phyloP scores from a whole-genome alignment of 441 rosid genomes.

The Aleurites moluccanus region DNA sequence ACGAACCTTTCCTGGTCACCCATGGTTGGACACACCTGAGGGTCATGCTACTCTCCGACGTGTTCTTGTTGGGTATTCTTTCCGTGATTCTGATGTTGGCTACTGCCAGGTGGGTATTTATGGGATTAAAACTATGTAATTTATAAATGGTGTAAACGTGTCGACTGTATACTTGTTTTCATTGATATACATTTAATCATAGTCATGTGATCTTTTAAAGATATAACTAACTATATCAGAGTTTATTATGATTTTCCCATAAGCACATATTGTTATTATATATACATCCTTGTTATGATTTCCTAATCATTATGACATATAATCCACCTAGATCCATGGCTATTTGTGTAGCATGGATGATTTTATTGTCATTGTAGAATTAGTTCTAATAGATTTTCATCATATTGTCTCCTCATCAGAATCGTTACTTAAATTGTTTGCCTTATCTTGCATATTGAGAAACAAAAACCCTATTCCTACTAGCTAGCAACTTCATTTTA shows the following conservation, averaged over 20 bases:
- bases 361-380: neutral
- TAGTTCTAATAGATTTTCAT: neutral
- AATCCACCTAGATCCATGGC: neutral
- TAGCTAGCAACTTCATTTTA: neutral
- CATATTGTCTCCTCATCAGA: neutral
- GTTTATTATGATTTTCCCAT: neutral
- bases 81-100: conserved; percentile 98
- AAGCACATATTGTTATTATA: neutral
- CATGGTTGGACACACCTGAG: conserved; percentile 97
- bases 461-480: neutral
- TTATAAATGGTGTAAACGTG: neutral
- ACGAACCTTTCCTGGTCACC: conserved; percentile 95
- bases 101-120: conserved; percentile 78
- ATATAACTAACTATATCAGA: neutral
- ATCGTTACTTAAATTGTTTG: neutral
- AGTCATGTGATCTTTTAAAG: neutral
- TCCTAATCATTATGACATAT: neutral
- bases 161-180: neutral
- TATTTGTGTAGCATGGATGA: conserved; percentile 1
- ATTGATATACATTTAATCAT: neutral
- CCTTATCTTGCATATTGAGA: neutral
- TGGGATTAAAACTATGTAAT: neutral
- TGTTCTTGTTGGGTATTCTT: conserved; percentile 92
- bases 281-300: neutral
- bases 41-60: conserved; percentile 92